Base-by-base conservation (phyloP, 2,329 filamentous ascomycete genomes). In the Huntiella savannae region DNA sequence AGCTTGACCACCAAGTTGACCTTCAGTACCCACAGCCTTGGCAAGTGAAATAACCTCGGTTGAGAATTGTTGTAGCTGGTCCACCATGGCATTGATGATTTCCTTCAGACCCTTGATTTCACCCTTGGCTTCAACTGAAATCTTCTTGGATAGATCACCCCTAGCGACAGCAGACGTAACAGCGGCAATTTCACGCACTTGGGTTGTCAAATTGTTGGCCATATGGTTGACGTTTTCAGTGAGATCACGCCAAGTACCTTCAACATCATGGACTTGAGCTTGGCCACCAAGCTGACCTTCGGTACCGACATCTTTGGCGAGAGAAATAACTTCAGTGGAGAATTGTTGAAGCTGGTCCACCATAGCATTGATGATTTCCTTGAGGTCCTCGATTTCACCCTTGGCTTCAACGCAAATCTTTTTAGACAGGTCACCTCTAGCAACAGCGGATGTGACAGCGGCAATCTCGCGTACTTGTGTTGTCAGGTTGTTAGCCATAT, bases 391-490 rank as follows among this genome's bases (percentile, higher is more conserved):
- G n/a, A n/a, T n/a, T n/a, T n/a, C n/a, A n/a, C n/a, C n/a, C n/a
- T n/a, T n/a, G n/a, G n/a, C n/a, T n/a, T n/a, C n/a, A n/a, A n/a
- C n/a, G n/a, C n/a, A n/a, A n/a, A n/a, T n/a, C n/a, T n/a, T n/a
- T 64, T 22, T 22, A 4, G 19, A 22, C 19, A 22, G 19, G 19
- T 22, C 19, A 22, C 67, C 95, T 95, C 65, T 22, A 22, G 19
- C 19, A 6, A 94, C 19, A 22, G 19, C 19, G 19, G 22, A 28
- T 7, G 22, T 28, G 4, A 28, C 22, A 10, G 22, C 22, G 51
- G 88, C 91, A 55, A 96, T 96, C 63, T 95, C 87, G 66, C 88
- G 80, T 59, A 96, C 91, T 67, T 96, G 88, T 4, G 91, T 93
- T 3, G 88, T 96, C 55, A 96, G 67, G 60, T 96, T 3, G 75